phyloP scores from a whole-genome alignment of 2,329 filamentous ascomycete genomes.

The Colletotrichum sp. region DNA sequence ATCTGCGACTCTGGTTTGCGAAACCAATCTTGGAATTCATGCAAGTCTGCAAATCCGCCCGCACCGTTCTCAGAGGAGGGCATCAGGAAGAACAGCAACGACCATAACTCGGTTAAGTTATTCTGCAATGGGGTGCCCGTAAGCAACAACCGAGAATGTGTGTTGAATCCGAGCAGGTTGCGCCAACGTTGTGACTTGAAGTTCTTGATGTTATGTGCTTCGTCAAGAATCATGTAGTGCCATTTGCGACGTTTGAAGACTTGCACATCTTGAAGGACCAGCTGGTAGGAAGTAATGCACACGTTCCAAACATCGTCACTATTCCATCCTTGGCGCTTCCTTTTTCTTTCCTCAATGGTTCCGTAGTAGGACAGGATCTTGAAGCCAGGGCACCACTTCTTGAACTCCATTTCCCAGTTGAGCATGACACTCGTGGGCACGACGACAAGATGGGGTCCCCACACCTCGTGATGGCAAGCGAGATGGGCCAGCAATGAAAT shows the following conservation, averaged over 20 bases:
- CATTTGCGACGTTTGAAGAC: slow-evolving; percentile 91
- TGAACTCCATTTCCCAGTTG: slow-evolving; percentile 99
- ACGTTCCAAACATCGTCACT: slow-evolving; percentile 96
- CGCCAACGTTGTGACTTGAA: slow-evolving; percentile 99
- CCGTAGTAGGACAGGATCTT: slow-evolving; percentile 98
- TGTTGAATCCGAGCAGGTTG: slow-evolving; percentile 91
- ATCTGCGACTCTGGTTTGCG: slow-evolving; percentile 96
- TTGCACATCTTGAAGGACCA: slow-evolving; percentile 91
- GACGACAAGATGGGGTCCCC: slow-evolving; percentile 95
- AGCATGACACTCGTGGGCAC: slow-evolving; percentile 98
- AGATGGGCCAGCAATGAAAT: slow-evolving; percentile 93
- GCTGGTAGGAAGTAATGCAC: slow-evolving; percentile 95
- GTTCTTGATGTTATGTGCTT: slow-evolving; percentile 99
- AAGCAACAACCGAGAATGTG: slow-evolving; percentile 81
- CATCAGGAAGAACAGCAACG: slow-evolving; percentile 94
- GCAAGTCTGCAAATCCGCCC: slow-evolving; percentile 91
- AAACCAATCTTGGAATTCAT: slow-evolving; percentile 96
- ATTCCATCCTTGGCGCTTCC: slow-evolving; percentile 92
- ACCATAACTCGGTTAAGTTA: slow-evolving; percentile 96
- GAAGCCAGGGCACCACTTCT: slow-evolving; percentile 98
- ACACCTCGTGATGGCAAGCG: slow-evolving; percentile 86
- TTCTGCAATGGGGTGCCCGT: slow-evolving; percentile 97
- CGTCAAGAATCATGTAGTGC: slow-evolving; percentile 98
- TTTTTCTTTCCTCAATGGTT: slow-evolving; percentile 86
- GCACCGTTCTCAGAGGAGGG: slow-evolving; percentile 81